These are phyloP conservation scores for Hypomontagnella monticulosa DNA, from an alignment of 495 filamentous ascomycete genomes.

Conservation along the genomic window DNA sequence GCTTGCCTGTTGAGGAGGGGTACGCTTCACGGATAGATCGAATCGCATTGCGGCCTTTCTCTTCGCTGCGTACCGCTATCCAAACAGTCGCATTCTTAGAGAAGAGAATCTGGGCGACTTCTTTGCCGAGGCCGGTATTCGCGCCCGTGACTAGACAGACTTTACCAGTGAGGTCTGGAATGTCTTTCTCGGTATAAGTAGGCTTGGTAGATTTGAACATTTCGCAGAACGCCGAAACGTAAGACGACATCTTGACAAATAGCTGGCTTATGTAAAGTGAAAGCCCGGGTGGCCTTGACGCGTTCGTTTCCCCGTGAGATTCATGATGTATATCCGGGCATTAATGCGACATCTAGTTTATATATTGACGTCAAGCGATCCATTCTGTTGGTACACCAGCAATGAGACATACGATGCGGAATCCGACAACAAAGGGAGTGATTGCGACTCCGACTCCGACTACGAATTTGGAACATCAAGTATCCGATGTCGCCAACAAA, in stretches of 20 bases:
- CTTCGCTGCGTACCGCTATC: slow-evolving; percentile 59
- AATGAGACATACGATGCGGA: not conserved
- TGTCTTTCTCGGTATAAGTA: slow-evolving; percentile 46
- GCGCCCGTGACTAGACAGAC: slow-evolving; percentile 62
- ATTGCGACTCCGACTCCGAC: not conserved
- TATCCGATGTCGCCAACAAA: no score
- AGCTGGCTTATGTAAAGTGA: no score
- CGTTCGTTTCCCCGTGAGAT: no score
- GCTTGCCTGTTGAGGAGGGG: slow-evolving; percentile 40
- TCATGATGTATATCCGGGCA: no score
- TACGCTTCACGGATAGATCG: slow-evolving; percentile 37
- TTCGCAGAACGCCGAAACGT: slow-evolving; percentile 28
- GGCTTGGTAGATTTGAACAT: slow-evolving; percentile 35
- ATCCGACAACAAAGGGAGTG: not conserved
- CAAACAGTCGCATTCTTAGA: slow-evolving; percentile 60
- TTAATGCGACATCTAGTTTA: not conserved
- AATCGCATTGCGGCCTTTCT: slow-evolving; percentile 47
- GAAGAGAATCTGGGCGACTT: slow-evolving; percentile 58
- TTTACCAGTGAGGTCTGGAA: slow-evolving; percentile 38
- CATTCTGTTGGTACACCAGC: not conserved
- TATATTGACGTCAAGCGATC: not conserved
- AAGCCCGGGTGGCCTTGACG: no score
- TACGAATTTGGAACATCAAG: no score
- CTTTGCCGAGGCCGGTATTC: slow-evolving; percentile 59
- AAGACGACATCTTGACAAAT: slow-evolving; percentile 14